Base-by-base conservation (phyloP, 768 basidiomycete species). In the Suillus decipiens region DNA sequence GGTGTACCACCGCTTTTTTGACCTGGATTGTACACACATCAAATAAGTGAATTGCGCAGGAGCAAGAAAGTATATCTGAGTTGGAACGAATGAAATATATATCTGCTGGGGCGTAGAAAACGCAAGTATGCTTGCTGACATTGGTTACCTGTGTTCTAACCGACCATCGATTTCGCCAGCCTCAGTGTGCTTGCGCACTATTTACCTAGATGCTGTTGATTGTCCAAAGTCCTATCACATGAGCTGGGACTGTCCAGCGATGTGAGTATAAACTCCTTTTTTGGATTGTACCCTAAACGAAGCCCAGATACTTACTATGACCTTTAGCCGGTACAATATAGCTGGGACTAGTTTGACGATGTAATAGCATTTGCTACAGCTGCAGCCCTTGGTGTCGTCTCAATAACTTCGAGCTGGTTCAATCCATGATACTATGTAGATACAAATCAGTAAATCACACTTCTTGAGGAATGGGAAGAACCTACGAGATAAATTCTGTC, bases 71-170 rank as follows among this genome's bases (percentile, higher is more conserved):
- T 37, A 78, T 89, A 22, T 74, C 77, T 1, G 77, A 80, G 47
- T 72, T 89, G 34, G 84, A 89, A 69, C 73, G 71, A 15, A 73
- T 88, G 73, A 82, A 77, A 68, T 89, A 89, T 65, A 67, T 68
- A 9, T 81, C 86, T 11, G 82, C 79, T 31, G 85, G 87, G 6
- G 86, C 86, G 59, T 86, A 69, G 24, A 17, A 10, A 28, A 19
- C 17, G 55, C 28, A 39, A 28, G 24, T 41, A 28, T 28, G 28
- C 22, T 24, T 37, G 37, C 1, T 57, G 3, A 28, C 17, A 17
- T 19, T 12, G 14, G 24, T 31, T 28, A 7, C 10, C 19, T 12
- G 9, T 56, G 24, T 9, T 37, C 34, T 28, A 6, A 37, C 37
- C 22, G 7, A 55, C 7, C 7, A 22, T 36, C 7, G 8, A 36